These are phyloP conservation scores for Quercus ilex DNA, from an alignment of 306 rosid genomes.

Conservation along the genomic window DNA sequence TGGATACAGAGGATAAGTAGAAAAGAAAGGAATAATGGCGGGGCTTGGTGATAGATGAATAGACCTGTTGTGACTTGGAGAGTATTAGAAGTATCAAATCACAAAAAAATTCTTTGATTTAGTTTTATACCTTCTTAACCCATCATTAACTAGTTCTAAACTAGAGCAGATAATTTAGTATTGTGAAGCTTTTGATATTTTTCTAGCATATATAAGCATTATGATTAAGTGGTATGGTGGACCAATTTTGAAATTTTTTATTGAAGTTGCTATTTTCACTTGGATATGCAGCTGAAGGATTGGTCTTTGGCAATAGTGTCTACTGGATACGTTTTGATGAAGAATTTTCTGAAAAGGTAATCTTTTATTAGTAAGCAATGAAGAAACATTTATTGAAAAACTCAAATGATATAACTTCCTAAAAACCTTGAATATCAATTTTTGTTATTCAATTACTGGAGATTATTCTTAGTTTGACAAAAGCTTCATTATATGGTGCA, in stretches of 20 bases:
- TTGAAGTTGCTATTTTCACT: constrained; percentile 28
- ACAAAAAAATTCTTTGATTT: neutral
- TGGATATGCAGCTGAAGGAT: constrained; percentile 75
- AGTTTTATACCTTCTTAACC: neutral
- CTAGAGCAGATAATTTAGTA: neutral
- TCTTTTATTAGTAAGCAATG: neutral
- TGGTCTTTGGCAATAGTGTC: constrained; percentile 84
- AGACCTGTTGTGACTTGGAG: neutral
- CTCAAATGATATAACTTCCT: neutral
- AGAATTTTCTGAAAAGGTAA: constrained; percentile 79
- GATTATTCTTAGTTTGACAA: constrained; percentile 20
- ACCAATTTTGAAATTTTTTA: constrained; percentile 27
- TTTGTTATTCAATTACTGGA: neutral
- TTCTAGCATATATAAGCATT: neutral
- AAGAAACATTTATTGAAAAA: too few species aligned
- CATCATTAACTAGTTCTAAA: neutral
- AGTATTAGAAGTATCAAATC: neutral
- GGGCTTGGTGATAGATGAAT: neutral
- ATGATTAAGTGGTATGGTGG: constrained; percentile 17
- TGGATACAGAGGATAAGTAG: constrained; percentile 6
- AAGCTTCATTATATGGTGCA: constrained; percentile 36
- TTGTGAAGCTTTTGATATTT: neutral
- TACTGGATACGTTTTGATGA: constrained; percentile 89
- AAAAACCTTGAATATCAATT: neutral
- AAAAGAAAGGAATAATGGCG: neutral